Percentiles rank a stretch among this genome's conserved stretches.
These are phyloP conservation scores for Starmerella tilneyi DNA, from an alignment of 805 yeast genomes.

Conservation along the genomic window DNA sequence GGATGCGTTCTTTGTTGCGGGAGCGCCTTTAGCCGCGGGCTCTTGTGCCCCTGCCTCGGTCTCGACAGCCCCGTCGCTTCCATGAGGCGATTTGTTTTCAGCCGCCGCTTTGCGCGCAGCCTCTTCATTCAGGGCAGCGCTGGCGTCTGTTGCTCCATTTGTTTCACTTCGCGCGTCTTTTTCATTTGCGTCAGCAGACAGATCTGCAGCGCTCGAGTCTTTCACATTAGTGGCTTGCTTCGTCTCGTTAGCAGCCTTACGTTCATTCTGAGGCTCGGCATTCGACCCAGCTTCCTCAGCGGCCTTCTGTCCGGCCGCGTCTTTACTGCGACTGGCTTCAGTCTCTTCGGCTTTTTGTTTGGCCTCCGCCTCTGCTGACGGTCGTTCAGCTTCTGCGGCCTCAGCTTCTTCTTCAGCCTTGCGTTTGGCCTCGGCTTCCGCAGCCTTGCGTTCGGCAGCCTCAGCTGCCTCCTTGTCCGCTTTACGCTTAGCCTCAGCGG, in stretches of 20 bases:
- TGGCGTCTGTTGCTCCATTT: too few species aligned
- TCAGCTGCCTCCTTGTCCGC: not conserved
- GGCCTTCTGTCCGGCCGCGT: constrained; percentile 21
- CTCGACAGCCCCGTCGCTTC: not conserved
- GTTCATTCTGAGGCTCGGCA: too few species aligned
- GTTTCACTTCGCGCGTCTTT: too few species aligned
- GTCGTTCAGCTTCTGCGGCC: not conserved
- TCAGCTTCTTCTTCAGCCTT: constrained; percentile 1
- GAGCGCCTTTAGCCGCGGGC: too few species aligned
- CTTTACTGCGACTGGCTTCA: constrained; percentile 25
- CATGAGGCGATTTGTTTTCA: too few species aligned
- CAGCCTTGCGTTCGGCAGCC: constrained; percentile 5
- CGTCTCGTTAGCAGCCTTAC: too few species aligned
- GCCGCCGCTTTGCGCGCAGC: too few species aligned
- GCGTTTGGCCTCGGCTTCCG: constrained; percentile 20
- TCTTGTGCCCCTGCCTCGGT: not conserved
- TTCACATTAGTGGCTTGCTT: too few species aligned
- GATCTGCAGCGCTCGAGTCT: too few species aligned
- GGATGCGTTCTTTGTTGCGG: constrained; percentile 15
- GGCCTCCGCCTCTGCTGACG: constrained; percentile 15
- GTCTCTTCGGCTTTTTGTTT: constrained; percentile 23
- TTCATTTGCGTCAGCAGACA: too few species aligned
- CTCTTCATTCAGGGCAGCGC: too few species aligned
- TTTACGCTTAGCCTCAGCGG: constrained; percentile 1
- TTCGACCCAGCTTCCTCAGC: constrained; percentile 22